These are phyloP conservation scores for Kandelia obovata DNA, from an alignment of 345 rosid genomes.

Conservation along the genomic window DNA sequence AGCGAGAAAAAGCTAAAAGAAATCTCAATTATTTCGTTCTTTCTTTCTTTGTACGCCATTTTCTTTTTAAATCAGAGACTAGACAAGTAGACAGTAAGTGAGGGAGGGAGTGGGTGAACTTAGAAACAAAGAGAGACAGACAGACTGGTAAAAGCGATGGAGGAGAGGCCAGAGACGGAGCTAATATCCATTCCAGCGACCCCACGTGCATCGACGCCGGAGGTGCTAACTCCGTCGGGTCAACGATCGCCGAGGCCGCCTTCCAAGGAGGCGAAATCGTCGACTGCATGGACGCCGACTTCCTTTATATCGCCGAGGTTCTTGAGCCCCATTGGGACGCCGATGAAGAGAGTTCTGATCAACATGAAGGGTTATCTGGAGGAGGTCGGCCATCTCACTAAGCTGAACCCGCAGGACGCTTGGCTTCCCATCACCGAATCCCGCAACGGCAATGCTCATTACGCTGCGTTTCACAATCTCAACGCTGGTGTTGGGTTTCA, in stretches of 20 bases:
- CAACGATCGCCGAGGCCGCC: slow-evolving; percentile 89
- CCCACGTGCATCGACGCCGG: slow-evolving; percentile 92
- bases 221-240: slow-evolving; percentile 88
- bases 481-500: slow-evolving; percentile 97
- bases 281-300: slow-evolving; percentile 91
- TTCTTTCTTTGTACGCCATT: too few relatives aligned
- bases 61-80: too few relatives aligned
- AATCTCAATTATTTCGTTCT: slow-evolving; percentile 14
- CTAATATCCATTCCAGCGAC: slow-evolving; percentile 94
- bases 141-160: slow-evolving; percentile 36
- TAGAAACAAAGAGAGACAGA: background rate
- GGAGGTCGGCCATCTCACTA: slow-evolving; percentile 91
- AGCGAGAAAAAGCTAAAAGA: background rate
- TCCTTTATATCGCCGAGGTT: slow-evolving; percentile 95
- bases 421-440: slow-evolving; percentile 99
- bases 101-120: background rate
- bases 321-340: slow-evolving; percentile 92
- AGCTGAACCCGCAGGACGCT: slow-evolving; percentile 96
- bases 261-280: slow-evolving; percentile 59
- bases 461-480: slow-evolving; percentile 94
- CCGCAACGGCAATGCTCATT: slow-evolving; percentile 95
- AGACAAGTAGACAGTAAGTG: background rate
- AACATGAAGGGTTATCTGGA: slow-evolving; percentile 94
- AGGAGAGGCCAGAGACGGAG: slow-evolving; percentile 98
- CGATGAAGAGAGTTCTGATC: slow-evolving; percentile 89